phyloP scores from a whole-genome alignment of 768 basidiomycete genomes.

The Mycena rosella region DNA sequence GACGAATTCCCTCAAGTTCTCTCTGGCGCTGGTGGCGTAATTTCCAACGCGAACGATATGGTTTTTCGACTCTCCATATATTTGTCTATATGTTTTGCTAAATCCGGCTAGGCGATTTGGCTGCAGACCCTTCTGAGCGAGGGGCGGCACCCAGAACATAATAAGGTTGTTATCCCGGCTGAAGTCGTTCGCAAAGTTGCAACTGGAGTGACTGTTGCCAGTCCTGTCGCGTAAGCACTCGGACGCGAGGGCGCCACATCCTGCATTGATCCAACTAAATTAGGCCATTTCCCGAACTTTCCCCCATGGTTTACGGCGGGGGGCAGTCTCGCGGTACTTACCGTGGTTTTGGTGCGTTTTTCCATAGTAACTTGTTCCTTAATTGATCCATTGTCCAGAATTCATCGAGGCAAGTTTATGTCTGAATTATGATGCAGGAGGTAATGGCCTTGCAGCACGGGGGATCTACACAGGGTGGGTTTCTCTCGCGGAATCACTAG shows the following conservation, averaged over 20 bases:
- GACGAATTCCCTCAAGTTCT: neutral
- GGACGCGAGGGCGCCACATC: too few species aligned
- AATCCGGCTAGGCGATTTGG: conserved; percentile 29
- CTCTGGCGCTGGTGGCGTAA: conserved; percentile 38
- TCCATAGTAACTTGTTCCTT: too few species aligned
- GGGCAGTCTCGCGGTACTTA: conserved; percentile 37
- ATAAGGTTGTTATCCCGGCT: conserved; percentile 33
- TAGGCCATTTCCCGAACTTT: conserved; percentile 38
- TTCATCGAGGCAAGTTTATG: conserved; percentile 21
- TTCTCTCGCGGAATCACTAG: neutral
- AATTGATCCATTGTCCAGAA: neutral
- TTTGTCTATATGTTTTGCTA: neutral
- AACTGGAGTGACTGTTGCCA: conserved; percentile 30
- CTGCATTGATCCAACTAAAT: too few species aligned
- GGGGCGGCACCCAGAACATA: conserved; percentile 32
- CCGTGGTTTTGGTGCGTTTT: conserved; percentile 32
- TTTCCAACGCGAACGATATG: conserved; percentile 39
- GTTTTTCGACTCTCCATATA: conserved; percentile 2
- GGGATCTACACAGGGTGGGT: conserved; percentile 2
- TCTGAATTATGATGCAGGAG: too few species aligned
- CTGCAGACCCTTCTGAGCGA: conserved; percentile 33
- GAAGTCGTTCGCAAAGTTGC: conserved; percentile 33
- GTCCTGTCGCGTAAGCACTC: conserved; percentile 28
- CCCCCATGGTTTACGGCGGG: conserved; percentile 41
- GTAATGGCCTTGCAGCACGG: conserved; percentile 7